Base-by-base conservation (phyloP, 345 rosid genomes). In the Aquilaria malaccensis region DNA sequence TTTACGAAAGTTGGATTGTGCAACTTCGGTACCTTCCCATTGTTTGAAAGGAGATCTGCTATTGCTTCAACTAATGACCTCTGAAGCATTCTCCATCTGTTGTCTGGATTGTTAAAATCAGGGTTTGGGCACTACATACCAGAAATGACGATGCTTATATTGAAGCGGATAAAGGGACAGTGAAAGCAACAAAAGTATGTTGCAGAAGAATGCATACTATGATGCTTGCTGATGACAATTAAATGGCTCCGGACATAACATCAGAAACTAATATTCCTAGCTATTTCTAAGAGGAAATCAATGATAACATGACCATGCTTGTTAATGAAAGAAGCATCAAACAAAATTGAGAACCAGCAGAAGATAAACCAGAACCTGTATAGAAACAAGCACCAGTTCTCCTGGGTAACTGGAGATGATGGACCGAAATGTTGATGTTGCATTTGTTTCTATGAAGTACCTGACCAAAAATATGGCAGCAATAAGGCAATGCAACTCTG, bases 11-110 rank as follows among this genome's bases (percentile, higher is more conserved):
- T 13, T 29, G 29, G 33, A 15, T 14, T 41, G 58, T 29, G 43
- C 51, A 52, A 33, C 7, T 62, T 7, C 45, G 22, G 55, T 73
- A 86, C 87, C 93, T 80, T 83, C 60, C 93, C 93, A 60, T 79
- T 68, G 51, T 50, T 58, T 9, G 70, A 62, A 30, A 86, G 89
- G 14, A 80, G 82, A 78, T 83, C 79, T 2, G 68, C 72, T 71
- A 83, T 77, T 41, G 87, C 89, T 77, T 83, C 85, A 56, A 81
- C 72, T 74, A 83, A 69, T 70, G 85, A 74, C 72, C 77, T 72
- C 63, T 79, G 81, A 74, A 86, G 55, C 87, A 83, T 81, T 66
- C 87, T 81, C 89, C 89, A 75, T 74, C 94, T 77, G 68, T 81
- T 70, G 41, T 80, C 79, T 49, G 87, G 77, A 54, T 72, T 67